These are phyloP conservation scores for Suillus decipiens DNA, from an alignment of 768 basidiomycete genomes.

Conservation along the genomic window DNA sequence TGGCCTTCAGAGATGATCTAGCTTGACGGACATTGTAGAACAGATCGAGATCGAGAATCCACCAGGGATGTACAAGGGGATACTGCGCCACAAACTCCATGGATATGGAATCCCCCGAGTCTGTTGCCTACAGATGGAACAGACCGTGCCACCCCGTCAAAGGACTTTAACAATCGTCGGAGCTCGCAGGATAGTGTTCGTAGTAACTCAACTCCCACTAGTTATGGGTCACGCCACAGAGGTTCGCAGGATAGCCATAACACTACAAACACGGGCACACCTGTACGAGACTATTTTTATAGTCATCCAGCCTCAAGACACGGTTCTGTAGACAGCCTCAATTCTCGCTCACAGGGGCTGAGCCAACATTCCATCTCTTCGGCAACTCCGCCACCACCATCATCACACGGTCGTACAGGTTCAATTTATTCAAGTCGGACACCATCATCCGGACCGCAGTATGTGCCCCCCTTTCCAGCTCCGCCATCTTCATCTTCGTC, in stretches of 20 bases:
- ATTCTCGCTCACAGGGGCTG: constrained; percentile 4
- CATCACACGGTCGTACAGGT: not conserved
- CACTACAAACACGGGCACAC: constrained; percentile 14
- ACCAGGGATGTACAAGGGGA: constrained; percentile 39
- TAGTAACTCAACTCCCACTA: constrained; percentile 31
- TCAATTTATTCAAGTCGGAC: constrained; percentile 29
- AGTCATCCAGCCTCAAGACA: constrained; percentile 12
- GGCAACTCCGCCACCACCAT: constrained; percentile 5
- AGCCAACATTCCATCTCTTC: constrained; percentile 5
- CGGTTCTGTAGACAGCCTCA: constrained; percentile 7
- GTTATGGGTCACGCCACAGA: constrained; percentile 24
- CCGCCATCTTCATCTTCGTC: constrained; percentile 25
- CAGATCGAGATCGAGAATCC: constrained; percentile 19
- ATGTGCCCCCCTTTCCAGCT: constrained; percentile 30
- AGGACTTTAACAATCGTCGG: constrained; percentile 14
- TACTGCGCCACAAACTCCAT: constrained; percentile 57
- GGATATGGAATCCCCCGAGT: constrained; percentile 69
- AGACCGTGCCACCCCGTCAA: constrained; percentile 16
- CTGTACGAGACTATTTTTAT: constrained; percentile 29
- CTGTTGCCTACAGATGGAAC: constrained; percentile 36
- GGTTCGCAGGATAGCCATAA: constrained; percentile 23
- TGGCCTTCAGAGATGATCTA: not conserved
- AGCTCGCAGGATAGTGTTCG: constrained; percentile 24
- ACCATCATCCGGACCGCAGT: constrained; percentile 19
- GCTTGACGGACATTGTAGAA: constrained; percentile 16